A percentile compares a stretch with the other conserved stretches of the same genome.
Conservation (phyloP, 192 early-diverging fungal genomes). For the Lobosporangium transversale region DNA sequence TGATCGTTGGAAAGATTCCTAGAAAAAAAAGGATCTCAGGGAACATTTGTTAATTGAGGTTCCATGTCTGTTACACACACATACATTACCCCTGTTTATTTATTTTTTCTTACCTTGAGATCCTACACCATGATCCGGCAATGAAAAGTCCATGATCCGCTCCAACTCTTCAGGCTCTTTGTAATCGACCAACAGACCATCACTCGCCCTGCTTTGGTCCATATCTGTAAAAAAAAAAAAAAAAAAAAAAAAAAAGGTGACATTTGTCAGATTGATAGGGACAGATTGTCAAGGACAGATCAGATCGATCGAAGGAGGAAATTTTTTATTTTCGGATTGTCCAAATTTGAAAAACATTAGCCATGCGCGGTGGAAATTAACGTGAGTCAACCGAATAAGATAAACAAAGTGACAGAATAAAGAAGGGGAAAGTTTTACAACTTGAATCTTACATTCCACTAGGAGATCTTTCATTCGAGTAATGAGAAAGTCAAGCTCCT, state of each 20-base stretch:
- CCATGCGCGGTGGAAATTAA: slow-evolving; percentile 34
- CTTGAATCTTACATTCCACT: slow-evolving; percentile 54
- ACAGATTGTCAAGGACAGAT: too few species aligned
- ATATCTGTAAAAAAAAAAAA: slow-evolving; percentile 47
- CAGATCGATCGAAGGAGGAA: too few species aligned
- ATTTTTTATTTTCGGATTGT: slow-evolving; percentile 16
- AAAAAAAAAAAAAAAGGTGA: background rate
- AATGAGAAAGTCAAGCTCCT: slow-evolving; percentile 54
- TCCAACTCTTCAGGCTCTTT: slow-evolving; percentile 57
- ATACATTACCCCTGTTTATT: too few species aligned
- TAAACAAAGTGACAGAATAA: background rate
- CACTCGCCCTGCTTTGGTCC: slow-evolving; percentile 50
- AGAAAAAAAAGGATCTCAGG: background rate
- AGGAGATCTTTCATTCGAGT: slow-evolving; percentile 58
- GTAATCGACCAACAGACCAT: slow-evolving; percentile 51
- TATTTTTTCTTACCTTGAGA: slow-evolving; percentile 56
- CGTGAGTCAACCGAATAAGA: slow-evolving; percentile 32
- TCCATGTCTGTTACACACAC: background rate
- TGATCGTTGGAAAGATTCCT: slow-evolving; percentile 58
- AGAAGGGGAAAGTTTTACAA: too few species aligned
- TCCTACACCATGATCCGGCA: slow-evolving; percentile 55
- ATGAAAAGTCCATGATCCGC: slow-evolving; percentile 57
- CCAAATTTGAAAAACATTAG: slow-evolving; percentile 6
- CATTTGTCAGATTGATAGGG: slow-evolving; percentile 17
- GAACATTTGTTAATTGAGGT: too few species aligned